Evolutionary conservation across 768 basidiomycete genomes (phyloP), one percentile per base, ranked within the genome.

Genomic region (Suillus subalutaceus): DNA sequence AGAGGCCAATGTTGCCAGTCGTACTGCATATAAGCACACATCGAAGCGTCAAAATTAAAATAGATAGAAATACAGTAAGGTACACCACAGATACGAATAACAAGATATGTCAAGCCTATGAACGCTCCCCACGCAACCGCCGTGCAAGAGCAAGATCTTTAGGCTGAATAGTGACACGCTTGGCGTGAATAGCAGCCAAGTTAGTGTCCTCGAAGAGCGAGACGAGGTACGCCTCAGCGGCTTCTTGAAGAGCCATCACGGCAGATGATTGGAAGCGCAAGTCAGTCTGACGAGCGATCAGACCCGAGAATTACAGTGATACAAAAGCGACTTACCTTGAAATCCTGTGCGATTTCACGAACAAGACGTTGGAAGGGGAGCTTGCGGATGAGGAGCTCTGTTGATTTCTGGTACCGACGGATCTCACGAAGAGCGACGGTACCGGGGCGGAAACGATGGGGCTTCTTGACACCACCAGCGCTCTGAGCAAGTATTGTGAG

Each of bases 381-480:
- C 80, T 93, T 94, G 74, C 92, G 86, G 76, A 94, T 93, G 62
- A 94, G 84, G 67, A 93, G 83, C 81, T 94, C 91, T 63, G 92
- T 93, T 67, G 90, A 92, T 82, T 91, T 92, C 81, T 94, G 93
- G 85, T 94, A 93, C 56, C 91, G 86, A 78, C 91, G 81, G 74
- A 94, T 94, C 82, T 94, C 93, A 82, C 92, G 91, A 70, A 94
- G 90, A 70, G 93, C 93, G 71, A 94, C 94, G 40, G 93, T 94
- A 81, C 93, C 87, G 52, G 88, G 88, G 72, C 88, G 82, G 86
- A 92, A 93, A 66, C 92, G 86, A 84, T 94, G 93, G 68, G 92
- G 93, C 85, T 94, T 95, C 91, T 94, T 94, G 68, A 94, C 93
- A 85, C 93, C 93, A 82, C 93, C 93, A 70, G 92, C 86, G 46